phyloP scores from a whole-genome alignment of 2,329 filamentous ascomycete species.

The Aureobasidium sp. region DNA sequence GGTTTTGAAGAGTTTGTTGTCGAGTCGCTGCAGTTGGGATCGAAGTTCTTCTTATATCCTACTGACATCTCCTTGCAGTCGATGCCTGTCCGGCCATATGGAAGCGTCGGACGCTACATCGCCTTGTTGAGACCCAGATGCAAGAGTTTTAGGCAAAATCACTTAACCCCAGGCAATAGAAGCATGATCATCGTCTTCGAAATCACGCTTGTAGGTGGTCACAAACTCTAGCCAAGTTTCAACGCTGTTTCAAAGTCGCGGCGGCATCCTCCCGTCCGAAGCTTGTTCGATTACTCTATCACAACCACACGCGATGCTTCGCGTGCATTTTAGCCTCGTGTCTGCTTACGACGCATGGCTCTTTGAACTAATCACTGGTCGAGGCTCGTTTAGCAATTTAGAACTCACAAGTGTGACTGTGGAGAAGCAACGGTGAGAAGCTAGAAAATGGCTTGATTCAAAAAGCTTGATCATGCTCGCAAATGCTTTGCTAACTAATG shows the following conservation, averaged over 20 bases:
- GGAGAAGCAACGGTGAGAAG: no score
- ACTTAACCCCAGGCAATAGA: not conserved
- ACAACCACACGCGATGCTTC: not conserved
- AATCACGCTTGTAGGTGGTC: not conserved
- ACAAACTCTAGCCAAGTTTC: constrained; percentile 10
- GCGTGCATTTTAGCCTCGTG: not conserved
- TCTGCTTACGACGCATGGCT: not conserved
- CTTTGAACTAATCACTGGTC: not conserved
- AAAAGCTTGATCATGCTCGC: not conserved
- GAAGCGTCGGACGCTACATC: not conserved
- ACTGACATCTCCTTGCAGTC: not conserved
- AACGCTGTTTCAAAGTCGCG: constrained; percentile 1
- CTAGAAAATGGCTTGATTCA: not conserved
- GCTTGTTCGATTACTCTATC: constrained; percentile 7
- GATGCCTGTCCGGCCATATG: not conserved
- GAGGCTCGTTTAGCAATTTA: not conserved
- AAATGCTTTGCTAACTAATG: not conserved
- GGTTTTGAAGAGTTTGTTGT: not conserved
- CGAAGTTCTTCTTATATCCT: not conserved
- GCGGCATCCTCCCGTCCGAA: constrained; percentile 4
- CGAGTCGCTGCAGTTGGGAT: not conserved
- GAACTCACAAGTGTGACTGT: no score
- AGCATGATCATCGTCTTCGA: not conserved
- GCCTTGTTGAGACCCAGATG: not conserved
- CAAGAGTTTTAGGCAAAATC: constrained; percentile 5